These are phyloP conservation scores for Sinapis alba DNA, from an alignment of 441 rosid genomes.

Conservation along the genomic window DNA sequence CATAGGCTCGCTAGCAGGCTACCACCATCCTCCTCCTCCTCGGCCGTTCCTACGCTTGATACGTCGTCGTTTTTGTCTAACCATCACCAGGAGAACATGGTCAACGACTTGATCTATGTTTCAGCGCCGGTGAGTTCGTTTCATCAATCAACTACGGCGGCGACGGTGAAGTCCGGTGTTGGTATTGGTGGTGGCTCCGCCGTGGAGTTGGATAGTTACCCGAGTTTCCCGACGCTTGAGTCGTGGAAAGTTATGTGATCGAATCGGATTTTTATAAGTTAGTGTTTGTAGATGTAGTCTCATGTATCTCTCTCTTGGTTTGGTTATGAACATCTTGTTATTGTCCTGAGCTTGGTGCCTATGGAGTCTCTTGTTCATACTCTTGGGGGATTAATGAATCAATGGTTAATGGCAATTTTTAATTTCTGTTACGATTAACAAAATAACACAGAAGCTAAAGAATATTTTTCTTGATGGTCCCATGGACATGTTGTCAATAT, in stretches of 20 bases:
- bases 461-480: slow-evolving; percentile 29
- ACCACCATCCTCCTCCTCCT: not conserved
- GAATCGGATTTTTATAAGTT: not conserved
- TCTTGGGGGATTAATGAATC: slow-evolving; percentile 23
- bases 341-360: slow-evolving; percentile 15
- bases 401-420: slow-evolving; percentile 8
- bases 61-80: slow-evolving; percentile 75
- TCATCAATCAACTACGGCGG: not conserved
- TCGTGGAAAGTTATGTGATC: slow-evolving; percentile 44
- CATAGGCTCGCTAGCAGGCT: slow-evolving; percentile 40
- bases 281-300: slow-evolving; percentile 33
- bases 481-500: slow-evolving; percentile 28
- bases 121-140: slow-evolving; percentile 9
- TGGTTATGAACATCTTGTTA: not conserved
- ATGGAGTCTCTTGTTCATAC: slow-evolving; percentile 39
- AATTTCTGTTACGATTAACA: not conserved
- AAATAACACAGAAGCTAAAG: not conserved
- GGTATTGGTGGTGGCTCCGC: slow-evolving; percentile 31
- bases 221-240: slow-evolving; percentile 41
- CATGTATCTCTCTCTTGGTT: slow-evolving; percentile 1
- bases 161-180: not conserved
- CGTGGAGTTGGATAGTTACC: slow-evolving; percentile 35
- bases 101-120: slow-evolving; percentile 26
- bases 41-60: slow-evolving; percentile 63
- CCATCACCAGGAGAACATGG: slow-evolving; percentile 48